Evolutionary conservation across 2,329 filamentous ascomycete species (phyloP).

Genomic region (Alternaria sp.): DNA sequence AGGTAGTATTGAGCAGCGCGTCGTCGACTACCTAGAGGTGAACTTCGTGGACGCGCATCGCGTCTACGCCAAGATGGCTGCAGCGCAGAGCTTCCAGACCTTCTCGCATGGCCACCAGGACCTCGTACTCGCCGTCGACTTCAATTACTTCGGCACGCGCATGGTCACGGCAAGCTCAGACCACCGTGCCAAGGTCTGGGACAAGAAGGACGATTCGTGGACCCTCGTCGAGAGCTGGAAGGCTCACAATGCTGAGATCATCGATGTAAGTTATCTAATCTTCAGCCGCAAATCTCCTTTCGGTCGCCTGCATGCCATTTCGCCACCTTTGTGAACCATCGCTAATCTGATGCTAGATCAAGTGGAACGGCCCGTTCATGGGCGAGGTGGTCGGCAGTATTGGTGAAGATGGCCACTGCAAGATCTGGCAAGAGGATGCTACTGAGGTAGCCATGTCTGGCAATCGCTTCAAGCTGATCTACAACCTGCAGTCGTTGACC

Average conservation of each 20-base stretch:
- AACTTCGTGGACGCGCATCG: slow-evolving; percentile 39
- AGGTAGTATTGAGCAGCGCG: slow-evolving; percentile 34
- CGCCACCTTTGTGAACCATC: slow-evolving; percentile 22
- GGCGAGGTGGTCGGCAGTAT: slow-evolving; percentile 90
- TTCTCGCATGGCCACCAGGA: slow-evolving; percentile 80
- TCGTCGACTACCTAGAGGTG: slow-evolving; percentile 37
- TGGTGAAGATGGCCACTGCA: slow-evolving; percentile 87
- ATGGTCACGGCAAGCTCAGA: slow-evolving; percentile 92
- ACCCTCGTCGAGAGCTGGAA: slow-evolving; percentile 85
- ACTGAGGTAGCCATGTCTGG: slow-evolving; percentile 77
- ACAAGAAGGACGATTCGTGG: slow-evolving; percentile 80
- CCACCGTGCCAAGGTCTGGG: slow-evolving; percentile 91
- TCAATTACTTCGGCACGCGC: slow-evolving; percentile 91
- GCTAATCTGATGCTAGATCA: slow-evolving; percentile 66
- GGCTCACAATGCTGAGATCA: slow-evolving; percentile 88
- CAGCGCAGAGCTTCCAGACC: slow-evolving; percentile 58
- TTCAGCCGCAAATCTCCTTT: slow-evolving; percentile 25
- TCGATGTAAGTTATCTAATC: slow-evolving; percentile 69
- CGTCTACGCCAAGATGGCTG: slow-evolving; percentile 47
- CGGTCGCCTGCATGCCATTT: slow-evolving; percentile 28
- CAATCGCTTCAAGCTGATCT: slow-evolving; percentile 78
- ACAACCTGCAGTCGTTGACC: slow-evolving; percentile 70
- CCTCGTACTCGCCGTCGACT: slow-evolving; percentile 82
- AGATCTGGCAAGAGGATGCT: slow-evolving; percentile 91
- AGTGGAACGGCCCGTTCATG: slow-evolving; percentile 91